Conservation (phyloP, 257 asterid genomes). For the Capsicum chinense region DNA sequence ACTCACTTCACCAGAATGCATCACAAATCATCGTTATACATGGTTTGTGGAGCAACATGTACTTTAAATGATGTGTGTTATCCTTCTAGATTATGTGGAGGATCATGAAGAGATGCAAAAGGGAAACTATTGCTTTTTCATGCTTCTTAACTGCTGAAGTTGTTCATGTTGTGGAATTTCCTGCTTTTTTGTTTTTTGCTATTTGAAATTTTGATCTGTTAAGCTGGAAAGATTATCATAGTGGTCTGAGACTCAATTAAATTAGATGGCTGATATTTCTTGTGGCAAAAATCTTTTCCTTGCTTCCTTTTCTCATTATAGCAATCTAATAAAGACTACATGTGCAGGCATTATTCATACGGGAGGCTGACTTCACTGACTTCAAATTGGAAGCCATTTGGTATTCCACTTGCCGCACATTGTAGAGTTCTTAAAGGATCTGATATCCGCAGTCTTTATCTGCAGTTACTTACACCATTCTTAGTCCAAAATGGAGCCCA, state of each 20-base stretch:
- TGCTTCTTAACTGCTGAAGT: background rate
- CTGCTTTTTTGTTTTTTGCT: background rate
- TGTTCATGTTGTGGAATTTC: conserved; percentile 4
- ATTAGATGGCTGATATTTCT: conserved; percentile 27
- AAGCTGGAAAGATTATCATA: background rate
- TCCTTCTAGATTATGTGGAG: conserved; percentile 11
- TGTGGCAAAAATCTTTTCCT: conserved; percentile 23
- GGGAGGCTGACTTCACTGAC: conserved; percentile 53
- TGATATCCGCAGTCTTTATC: conserved; percentile 58
- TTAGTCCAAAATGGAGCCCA: conserved; percentile 48
- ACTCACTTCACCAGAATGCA: background rate
- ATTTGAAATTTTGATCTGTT: background rate
- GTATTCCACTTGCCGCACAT: conserved; percentile 72
- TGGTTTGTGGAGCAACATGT: conserved; percentile 24
- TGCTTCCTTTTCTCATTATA: conserved; percentile 25
- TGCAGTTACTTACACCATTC: conserved; percentile 63
- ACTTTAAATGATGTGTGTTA: conserved; percentile 18
- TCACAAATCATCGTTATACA: background rate
- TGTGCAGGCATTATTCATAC: conserved; percentile 54
- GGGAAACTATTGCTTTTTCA: background rate
- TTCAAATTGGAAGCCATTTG: conserved; percentile 66
- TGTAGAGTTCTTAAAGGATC: conserved; percentile 60
- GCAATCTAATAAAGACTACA: conserved; percentile 33
- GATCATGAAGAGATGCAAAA: conserved; percentile 19
- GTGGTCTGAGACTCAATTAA: conserved; percentile 28